phyloP scores from a whole-genome alignment of 2,329 filamentous ascomycete genomes.

The Ascochyta fabae region DNA sequence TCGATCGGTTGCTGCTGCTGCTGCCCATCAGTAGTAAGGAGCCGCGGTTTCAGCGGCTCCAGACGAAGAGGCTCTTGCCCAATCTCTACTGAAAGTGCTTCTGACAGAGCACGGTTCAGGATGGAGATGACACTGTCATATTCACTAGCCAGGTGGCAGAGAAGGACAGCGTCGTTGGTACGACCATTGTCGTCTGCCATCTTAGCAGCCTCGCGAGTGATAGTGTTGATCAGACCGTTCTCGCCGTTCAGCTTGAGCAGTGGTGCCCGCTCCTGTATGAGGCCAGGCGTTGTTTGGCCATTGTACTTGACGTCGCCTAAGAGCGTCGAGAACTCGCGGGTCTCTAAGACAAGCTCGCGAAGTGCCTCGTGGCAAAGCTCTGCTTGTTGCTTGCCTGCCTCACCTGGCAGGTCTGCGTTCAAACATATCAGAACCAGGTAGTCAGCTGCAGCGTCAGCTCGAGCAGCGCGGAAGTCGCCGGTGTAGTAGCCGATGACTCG shows the following conservation, averaged over 20 bases:
- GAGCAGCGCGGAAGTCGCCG: constrained; percentile 88
- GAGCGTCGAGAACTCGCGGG: constrained; percentile 90
- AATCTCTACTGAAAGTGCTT: constrained; percentile 85
- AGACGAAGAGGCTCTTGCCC: constrained; percentile 80
- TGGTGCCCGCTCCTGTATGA: constrained; percentile 82
- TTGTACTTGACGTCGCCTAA: constrained; percentile 90
- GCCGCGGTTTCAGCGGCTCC: constrained; percentile 78
- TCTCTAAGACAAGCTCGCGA: constrained; percentile 94
- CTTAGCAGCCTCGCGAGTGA: constrained; percentile 89
- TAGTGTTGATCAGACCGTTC: constrained; percentile 85
- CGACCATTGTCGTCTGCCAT: constrained; percentile 94
- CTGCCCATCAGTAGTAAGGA: constrained; percentile 40
- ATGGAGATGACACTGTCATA: constrained; percentile 94
- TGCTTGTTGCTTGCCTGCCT: constrained; percentile 76
- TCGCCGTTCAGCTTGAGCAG: constrained; percentile 82
- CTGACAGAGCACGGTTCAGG: constrained; percentile 86
- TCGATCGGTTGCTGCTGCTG: constrained; percentile 39
- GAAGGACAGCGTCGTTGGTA: constrained; percentile 88
- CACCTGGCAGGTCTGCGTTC: constrained; percentile 80
- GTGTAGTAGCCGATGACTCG: constrained; percentile 95
- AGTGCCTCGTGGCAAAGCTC: constrained; percentile 89
- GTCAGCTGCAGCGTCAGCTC: constrained; percentile 88
- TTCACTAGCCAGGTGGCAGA: constrained; percentile 94
- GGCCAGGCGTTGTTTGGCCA: constrained; percentile 81
- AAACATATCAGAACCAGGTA: constrained; percentile 92